Evolutionary conservation across 495 filamentous ascomycete genomes (phyloP).

Genomic region (Penicillium maclennaniae): DNA sequence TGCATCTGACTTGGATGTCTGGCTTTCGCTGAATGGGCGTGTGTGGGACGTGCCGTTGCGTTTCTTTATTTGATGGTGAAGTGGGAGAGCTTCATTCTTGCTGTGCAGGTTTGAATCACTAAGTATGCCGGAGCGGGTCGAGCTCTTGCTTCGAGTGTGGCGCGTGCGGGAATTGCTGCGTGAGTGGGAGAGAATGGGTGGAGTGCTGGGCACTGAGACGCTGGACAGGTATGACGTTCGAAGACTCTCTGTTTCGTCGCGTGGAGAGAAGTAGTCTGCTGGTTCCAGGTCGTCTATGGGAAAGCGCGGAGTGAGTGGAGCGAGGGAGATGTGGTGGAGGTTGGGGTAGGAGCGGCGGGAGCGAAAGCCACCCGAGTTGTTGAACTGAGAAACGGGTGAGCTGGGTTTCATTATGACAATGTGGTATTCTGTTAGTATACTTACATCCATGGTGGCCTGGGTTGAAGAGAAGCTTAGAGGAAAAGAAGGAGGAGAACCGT

Average conservation of each 20-base stretch:
- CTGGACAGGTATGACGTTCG: slow-evolving; percentile 42
- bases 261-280: slow-evolving; percentile 34
- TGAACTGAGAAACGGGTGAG: slow-evolving; percentile 9
- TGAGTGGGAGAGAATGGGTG: slow-evolving; percentile 46
- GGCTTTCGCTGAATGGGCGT: slow-evolving; percentile 7
- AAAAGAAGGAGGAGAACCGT: slow-evolving; percentile 1
- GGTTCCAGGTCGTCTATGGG: slow-evolving; percentile 47
- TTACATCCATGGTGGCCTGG: slow-evolving; percentile 25
- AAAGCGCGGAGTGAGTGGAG: slow-evolving; percentile 63
- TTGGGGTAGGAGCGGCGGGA: slow-evolving; percentile 47
- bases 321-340: slow-evolving; percentile 51
- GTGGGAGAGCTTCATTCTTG: slow-evolving; percentile 19
- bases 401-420: background rate
- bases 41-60: slow-evolving; percentile 4
- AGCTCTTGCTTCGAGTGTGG: slow-evolving; percentile 39
- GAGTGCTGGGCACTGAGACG: slow-evolving; percentile 43
- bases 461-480: slow-evolving; percentile 1
- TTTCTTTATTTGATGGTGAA: slow-evolving; percentile 24
- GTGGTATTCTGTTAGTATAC: slow-evolving; percentile 1
- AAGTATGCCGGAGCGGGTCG: slow-evolving; percentile 21
- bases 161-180: slow-evolving; percentile 43
- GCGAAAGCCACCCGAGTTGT: slow-evolving; percentile 30
- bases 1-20: slow-evolving; percentile 39
- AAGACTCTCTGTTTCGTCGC: slow-evolving; percentile 8
- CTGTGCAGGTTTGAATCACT: slow-evolving; percentile 39